phyloP scores from a whole-genome alignment of 768 basidiomycete species.

The Phylloporus sp. region DNA sequence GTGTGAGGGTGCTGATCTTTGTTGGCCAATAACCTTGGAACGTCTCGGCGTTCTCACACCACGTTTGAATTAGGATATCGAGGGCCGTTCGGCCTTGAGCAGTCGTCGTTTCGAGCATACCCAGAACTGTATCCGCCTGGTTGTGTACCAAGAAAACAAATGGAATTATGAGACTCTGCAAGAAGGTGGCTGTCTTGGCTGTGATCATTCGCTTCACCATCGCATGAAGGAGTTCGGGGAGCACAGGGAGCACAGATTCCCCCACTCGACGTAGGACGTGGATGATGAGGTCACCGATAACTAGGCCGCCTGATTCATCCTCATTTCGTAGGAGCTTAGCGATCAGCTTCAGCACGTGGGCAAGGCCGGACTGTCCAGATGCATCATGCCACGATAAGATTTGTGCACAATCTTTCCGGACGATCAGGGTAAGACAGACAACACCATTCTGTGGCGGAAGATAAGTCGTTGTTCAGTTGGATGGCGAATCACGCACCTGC shows the following conservation, averaged over 20 bases:
- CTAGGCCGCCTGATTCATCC: constrained; percentile 89
- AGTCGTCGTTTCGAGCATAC: constrained; percentile 66
- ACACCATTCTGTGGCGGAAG: constrained; percentile 66
- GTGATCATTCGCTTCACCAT: constrained; percentile 77
- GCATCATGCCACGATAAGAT: constrained; percentile 71
- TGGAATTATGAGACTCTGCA: constrained; percentile 88
- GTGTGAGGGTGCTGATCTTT: constrained; percentile 77
- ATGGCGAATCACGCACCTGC: constrained; percentile 46
- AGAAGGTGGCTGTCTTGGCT: constrained; percentile 88
- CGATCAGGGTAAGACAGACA: constrained; percentile 71
- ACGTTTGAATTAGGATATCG: constrained; percentile 85
- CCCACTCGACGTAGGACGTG: constrained; percentile 86
- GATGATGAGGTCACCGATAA: constrained; percentile 92
- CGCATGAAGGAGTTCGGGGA: constrained; percentile 83
- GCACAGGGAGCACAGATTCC: constrained; percentile 72
- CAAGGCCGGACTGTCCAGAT: constrained; percentile 69
- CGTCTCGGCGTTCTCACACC: constrained; percentile 93
- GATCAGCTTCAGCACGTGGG: constrained; percentile 69
- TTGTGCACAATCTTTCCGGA: constrained; percentile 85
- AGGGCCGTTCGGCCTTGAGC: constrained; percentile 63
- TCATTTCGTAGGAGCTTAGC: constrained; percentile 72
- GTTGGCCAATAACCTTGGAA: constrained; percentile 96
- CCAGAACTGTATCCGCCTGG: constrained; percentile 75
- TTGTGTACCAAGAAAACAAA: constrained; percentile 92
- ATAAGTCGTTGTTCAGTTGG: neutral